Base-by-base conservation (phyloP, 768 basidiomycete genomes). In the Calocera viscosa region DNA sequence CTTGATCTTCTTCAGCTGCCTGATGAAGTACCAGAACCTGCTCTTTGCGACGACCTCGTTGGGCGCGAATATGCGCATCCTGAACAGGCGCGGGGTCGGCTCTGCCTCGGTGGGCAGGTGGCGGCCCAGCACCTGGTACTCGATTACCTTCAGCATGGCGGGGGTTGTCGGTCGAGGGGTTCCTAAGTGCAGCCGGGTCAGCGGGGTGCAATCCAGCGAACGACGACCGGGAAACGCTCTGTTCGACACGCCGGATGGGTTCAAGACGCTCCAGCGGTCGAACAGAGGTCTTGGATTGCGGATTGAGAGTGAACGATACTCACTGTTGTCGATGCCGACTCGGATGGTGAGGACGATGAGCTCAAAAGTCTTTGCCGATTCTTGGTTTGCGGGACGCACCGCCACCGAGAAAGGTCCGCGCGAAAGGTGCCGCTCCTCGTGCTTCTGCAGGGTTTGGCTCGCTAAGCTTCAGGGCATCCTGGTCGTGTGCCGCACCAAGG, bases 31-130 rank as follows among this genome's bases (percentile, higher is more conserved):
- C 95, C 96, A 98, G 89, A 96, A 99, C 68, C 95, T 88, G 64
- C 92, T 95, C 83, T 99, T 98, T 73, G 96, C 95, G 74, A 99
- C 93, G 71, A 97, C 94, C 70, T 96, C 92, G 77, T 97, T 97
- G 71, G 93, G 92, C 71, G 96, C 94, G 76, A 98, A 99, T 75
- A 98, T 96, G 78, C 95, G 89, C 95, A 97, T 97, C 74, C 95
- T 90, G 84, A 91, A 97, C 79, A 98, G 94, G 86, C 98, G 97
- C 69, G 96, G 96, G 69, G 84, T 90, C 66, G 92, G 91, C 71
- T 96, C 91, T 70, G 83, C 77, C 81, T 93, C 92, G 66, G 93
- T 94, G 75, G 96, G 95, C 73, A 97, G 82, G 78, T 96, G 94
- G 76, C 95, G 92, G 71, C 96, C 96, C 72, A 99, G 89, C 78